These are phyloP conservation scores for Suillus discolor DNA, from an alignment of 768 basidiomycete species.

Conservation along the genomic window DNA sequence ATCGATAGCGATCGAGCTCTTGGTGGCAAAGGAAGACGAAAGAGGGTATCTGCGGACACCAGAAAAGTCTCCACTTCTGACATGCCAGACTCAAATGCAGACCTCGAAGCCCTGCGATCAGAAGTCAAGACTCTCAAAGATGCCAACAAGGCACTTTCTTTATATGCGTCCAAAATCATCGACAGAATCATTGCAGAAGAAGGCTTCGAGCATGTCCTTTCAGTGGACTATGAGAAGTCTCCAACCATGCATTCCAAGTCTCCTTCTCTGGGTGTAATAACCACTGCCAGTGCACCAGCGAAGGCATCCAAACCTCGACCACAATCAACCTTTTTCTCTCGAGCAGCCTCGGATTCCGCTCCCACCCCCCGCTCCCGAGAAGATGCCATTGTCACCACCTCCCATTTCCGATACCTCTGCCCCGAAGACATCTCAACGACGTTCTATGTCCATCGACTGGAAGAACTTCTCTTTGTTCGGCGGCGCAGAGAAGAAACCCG, in stretches of 20 bases:
- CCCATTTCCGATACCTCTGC: conserved; percentile 26
- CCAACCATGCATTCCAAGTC: conserved; percentile 46
- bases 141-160: conserved; percentile 91
- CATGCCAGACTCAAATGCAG: conserved; percentile 44
- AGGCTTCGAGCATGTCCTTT: conserved; percentile 95
- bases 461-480: conserved; percentile 72
- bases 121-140: conserved; percentile 95
- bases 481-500: conserved; percentile 62
- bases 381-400: conserved; percentile 24
- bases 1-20: conserved; percentile 54
- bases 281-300: conserved; percentile 18
- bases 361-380: conserved; percentile 30
- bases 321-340: conserved; percentile 58
- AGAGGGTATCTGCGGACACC: conserved; percentile 32
- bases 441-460: conserved; percentile 88
- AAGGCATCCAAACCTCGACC: conserved; percentile 52
- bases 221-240: conserved; percentile 83
- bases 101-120: conserved; percentile 65
- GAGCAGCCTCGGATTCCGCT: conserved; percentile 39
- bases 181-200: conserved; percentile 96
- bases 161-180: conserved; percentile 97
- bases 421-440: conserved; percentile 54
- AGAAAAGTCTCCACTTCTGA: conserved; percentile 37
- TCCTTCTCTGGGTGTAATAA: conserved; percentile 30
- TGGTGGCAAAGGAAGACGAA: conserved; percentile 49